Conservation (phyloP, 257 asterid species). For the Nicotiana otophora region DNA sequence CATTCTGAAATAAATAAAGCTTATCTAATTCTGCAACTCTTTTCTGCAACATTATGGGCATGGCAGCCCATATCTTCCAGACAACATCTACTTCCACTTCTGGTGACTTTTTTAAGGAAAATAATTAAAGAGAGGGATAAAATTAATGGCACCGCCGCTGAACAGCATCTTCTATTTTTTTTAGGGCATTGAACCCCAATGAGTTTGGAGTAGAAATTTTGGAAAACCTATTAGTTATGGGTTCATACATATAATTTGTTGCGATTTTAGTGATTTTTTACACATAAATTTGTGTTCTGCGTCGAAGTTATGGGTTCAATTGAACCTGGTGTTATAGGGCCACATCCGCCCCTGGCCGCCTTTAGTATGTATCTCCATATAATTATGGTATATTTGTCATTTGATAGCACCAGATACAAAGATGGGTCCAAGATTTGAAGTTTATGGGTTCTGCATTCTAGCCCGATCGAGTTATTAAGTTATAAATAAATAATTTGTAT, state of each 20-base stretch:
- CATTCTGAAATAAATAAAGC: conserved; percentile 30
- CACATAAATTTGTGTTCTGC: no score
- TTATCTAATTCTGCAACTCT: conserved; percentile 34
- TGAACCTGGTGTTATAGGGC: no score
- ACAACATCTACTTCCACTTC: conserved; percentile 11
- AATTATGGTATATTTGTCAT: background rate
- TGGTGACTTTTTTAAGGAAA: background rate
- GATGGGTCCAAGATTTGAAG: no score
- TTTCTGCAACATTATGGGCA: conserved; percentile 27
- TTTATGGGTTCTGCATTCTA: no score
- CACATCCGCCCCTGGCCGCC: no score
- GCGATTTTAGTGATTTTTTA: no score
- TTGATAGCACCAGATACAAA: background rate
- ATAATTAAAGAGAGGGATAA: background rate
- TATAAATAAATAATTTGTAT: no score
- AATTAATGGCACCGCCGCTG: background rate
- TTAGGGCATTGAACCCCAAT: background rate
- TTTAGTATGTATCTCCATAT: background rate
- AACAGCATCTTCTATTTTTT: background rate
- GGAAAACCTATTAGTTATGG: background rate
- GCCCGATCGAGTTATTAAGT: no score
- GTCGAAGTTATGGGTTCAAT: no score
- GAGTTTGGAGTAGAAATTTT: background rate
- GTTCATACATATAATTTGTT: no score
- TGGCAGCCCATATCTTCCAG: conserved; percentile 7